Base-by-base conservation (phyloP, 202 grass and related monocot species). In the Setaria italica region DNA sequence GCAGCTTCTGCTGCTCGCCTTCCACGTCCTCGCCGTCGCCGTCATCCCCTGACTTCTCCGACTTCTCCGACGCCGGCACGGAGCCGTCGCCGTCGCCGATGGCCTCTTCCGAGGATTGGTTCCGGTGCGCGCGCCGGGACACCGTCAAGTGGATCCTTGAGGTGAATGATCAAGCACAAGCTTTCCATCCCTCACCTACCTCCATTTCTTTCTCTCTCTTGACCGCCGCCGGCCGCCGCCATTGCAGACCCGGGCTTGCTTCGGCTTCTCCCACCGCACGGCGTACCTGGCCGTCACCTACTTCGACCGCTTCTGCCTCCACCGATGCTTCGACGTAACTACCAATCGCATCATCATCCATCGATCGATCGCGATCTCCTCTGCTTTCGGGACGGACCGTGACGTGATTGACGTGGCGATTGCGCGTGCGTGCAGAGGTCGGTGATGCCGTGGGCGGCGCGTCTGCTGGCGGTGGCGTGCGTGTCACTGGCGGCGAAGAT, bases 401-500 rank as follows among this genome's bases (percentile, higher is more conserved):
- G 51, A 16, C 34, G 74, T 17, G 35, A 2, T 25, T 25, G 25
- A 25, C 25, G 25, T 25, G 25, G 25, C 25, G 25, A 25, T 9
- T 9, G 19, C 2, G 13, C 11, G 63, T 9, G 41, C 11, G 39
- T 86, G 84, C 60, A 95, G 87, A 82, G 85, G 68, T 86, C 88
- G 19, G 81, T 67, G 82, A 89, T 92, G 84, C 87, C 89, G 45
- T 97, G 94, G 94, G 91, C 94, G 46, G 35, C 80, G 62, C 77
- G 83, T 34, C 89, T 97, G 37, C 55, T 94, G 48, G 90, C 91
- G 3, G 82, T 97, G 50, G 89, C 94, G 65, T 97, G 94, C 79
- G 72, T 92, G 77, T 97, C 91, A 11, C 74, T 97, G 77, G 94
- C 94, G 50, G 94, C 94, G 1, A 97, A 97, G 86, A 94, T 97